Evolutionary conservation across 805 yeast species (phyloP), one percentile per base, ranked within the genome.

Genomic region (Candida glaebosa): DNA sequence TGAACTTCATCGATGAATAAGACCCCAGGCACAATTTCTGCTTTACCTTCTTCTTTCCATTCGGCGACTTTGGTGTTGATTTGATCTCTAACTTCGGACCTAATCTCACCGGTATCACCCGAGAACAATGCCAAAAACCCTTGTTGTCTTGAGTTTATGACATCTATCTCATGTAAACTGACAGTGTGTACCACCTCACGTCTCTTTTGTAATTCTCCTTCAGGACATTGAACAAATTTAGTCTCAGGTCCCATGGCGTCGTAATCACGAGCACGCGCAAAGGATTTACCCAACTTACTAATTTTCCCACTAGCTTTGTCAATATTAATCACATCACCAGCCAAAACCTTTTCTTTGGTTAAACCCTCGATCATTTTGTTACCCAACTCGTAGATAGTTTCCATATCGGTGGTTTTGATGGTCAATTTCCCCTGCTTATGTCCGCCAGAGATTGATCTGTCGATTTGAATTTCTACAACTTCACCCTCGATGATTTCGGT

Each of bases 241-340:
- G 96, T 90, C 50, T 95, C 98, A 40, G 97, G 96, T 16, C 96
- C 96, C 95, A 89, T 88, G 34, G 98, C 96, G 67, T 93, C 99
- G 64, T 93, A 93, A 65, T 93, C 99, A 54, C 99, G 79, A 4
- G 97, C 95, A 53, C 97, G 80, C 4, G 98, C 83, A 65, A 88
- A 95, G 0, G 97, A 90, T 65, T 96, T 82, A 46, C 99, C 99
- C 50, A 93, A 78, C 64, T 91, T 88, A 42, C 93, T 82, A 55
- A 93, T 87, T 50, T 91, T 87, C 41, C 99, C 99, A 39, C 90
- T 79, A 9, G 96, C 90, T 65, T 93, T 89, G 65, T 93, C 99
- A 60, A 93, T 88, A 38, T 93, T 84, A 44, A 93, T 84, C 40
- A 93, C 95, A 67, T 93, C 99, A 43, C 99, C 99, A 9, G 98